Evolutionary conservation across 768 basidiomycete genomes (phyloP), one percentile per base, ranked within the genome.

Genomic region (Tephrocybe rancida): DNA sequence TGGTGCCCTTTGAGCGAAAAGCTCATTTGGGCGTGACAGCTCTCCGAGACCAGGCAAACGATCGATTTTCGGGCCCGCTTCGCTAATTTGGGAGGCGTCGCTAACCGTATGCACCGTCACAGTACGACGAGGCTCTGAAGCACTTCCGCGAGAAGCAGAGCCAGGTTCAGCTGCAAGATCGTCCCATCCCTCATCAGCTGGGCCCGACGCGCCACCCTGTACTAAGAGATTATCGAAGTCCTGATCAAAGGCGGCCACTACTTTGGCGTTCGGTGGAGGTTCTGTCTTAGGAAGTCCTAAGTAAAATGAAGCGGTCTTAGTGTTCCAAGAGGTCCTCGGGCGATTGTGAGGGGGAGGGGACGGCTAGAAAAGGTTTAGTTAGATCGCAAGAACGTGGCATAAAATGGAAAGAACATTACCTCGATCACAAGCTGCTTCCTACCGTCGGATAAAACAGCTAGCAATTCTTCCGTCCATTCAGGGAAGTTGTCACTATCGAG

Each of bases 401-500:
- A 48, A 25, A 27, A 30, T 8, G 10, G 13, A 10, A 22, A 22
- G 13, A 27, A 30, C n/a, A n/a, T n/a, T 54, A 71, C 71, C 62
- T 72, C 68, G 45, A 73, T 67, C 19, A 61, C 50, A 16, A 73
- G 57, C 50, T 56, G 54, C 57, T 54, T 58, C 53, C 37, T 56
- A 52, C 60, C 44, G n/a, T 25, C 2, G 3, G 62, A 55, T 1
- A 75, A 53, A 1, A 56, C 56, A 3, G 55, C 62, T 18, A 74
- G 58, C 7, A 77, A 48, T 14, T 69, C 53, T 27, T 75, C 73
- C 1, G 70, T 70, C 75, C 74, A 75, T 5, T 71, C 62, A 7
- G 58, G 61, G 32, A 67, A 65, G 8, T 51, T 58, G 2, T 71
- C 67, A 26, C 67, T 67, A 19, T 76, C 71, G 8, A 77, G 59